These are phyloP conservation scores for Kluyveromyces nonfermentans DNA, from an alignment of 805 yeast genomes.

Conservation along the genomic window DNA sequence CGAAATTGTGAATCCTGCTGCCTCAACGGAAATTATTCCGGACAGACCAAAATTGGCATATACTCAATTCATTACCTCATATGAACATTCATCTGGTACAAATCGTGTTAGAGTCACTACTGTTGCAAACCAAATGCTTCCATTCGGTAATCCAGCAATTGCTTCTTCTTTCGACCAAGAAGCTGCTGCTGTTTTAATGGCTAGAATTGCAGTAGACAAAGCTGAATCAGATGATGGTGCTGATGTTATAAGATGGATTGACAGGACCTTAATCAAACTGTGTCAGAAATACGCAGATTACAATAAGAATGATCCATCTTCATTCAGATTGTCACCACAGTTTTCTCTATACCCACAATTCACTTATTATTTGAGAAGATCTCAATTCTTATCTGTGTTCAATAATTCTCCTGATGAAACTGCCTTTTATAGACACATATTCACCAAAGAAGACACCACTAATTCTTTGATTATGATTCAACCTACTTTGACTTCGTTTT, in stretches of 20 bases:
- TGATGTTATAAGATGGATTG: constrained; percentile 91
- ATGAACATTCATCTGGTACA: constrained; percentile 93
- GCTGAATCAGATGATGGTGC: constrained; percentile 79
- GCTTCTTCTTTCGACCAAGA: constrained; percentile 88
- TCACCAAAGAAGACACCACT: constrained; percentile 83
- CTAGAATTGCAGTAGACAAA: constrained; percentile 83
- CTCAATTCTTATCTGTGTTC: constrained; percentile 91
- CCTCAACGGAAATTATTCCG: constrained; percentile 15
- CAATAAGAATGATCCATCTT: constrained; percentile 71
- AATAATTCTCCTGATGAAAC: constrained; percentile 99
- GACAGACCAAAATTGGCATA: constrained; percentile 33
- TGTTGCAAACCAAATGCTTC: constrained; percentile 43
- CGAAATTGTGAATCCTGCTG: constrained; percentile 51
- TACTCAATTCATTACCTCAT: constrained; percentile 82
- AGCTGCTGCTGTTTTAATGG: constrained; percentile 92
- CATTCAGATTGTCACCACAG: constrained; percentile 76
- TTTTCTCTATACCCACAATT: constrained; percentile 91
- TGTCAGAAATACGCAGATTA: constrained; percentile 93
- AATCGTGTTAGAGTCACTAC: constrained; percentile 88
- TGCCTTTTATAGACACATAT: constrained; percentile 88
- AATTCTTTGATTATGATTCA: constrained; percentile 95
- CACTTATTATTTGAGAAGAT: constrained; percentile 88
- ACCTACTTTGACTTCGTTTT: constrained; percentile 85
- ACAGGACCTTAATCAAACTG: constrained; percentile 78
- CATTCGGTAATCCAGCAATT: constrained; percentile 47